Conservation (phyloP, 1,139 yeast species). For the Suhomyces atakaporum region DNA sequence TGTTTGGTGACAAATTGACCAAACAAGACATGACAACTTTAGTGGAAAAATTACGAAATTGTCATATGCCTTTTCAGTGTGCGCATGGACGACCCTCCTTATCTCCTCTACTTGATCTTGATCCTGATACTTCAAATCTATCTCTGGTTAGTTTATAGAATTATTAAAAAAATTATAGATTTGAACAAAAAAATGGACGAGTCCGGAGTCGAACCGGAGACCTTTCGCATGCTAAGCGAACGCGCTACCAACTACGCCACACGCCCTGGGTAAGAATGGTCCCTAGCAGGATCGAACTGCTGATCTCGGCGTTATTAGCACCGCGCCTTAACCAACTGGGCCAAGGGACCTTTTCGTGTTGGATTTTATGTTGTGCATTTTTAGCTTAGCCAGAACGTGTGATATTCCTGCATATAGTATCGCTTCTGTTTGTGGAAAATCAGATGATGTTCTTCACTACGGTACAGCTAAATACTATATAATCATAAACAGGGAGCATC, state of each 20-base stretch:
- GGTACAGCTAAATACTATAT: too few species aligned
- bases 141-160: slow-evolving; percentile 18
- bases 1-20: slow-evolving; percentile 64
- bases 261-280: slow-evolving; percentile 52
- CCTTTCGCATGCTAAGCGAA: slow-evolving; percentile 88
- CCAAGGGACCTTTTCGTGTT: slow-evolving; percentile 29
- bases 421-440: too few species aligned
- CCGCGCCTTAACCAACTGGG: slow-evolving; percentile 42
- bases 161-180: background rate
- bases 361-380: background rate
- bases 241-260: slow-evolving; percentile 95
- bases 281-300: slow-evolving; percentile 39
- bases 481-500: too few species aligned
- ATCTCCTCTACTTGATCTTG: slow-evolving; percentile 50
- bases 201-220: slow-evolving; percentile 90
- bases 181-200: slow-evolving; percentile 56
- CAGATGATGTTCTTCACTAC: too few species aligned
- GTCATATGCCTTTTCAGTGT: slow-evolving; percentile 72
- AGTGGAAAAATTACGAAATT: slow-evolving; percentile 42
- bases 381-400: too few species aligned
- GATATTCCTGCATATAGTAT: background rate
- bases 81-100: slow-evolving; percentile 87
- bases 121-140: too few species aligned
- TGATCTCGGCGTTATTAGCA: slow-evolving; percentile 44
- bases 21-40: slow-evolving; percentile 46